Conservation (phyloP, 371 early-diverging fungal species). For the Lichtheimia corymbifera region DNA sequence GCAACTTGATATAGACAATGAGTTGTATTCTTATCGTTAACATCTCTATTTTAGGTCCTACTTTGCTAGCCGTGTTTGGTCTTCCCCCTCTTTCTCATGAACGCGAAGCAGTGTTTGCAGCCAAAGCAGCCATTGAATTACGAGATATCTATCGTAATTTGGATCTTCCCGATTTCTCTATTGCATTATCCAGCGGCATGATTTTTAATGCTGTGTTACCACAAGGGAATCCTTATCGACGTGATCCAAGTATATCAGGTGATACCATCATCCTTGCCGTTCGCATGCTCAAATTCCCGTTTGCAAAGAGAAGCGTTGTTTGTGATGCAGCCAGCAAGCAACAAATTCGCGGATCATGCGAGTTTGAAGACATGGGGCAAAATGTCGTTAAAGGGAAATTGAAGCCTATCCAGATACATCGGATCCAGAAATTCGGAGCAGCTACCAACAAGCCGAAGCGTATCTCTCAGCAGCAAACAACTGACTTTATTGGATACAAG, state of each 20-base stretch:
- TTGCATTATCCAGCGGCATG: conserved; percentile 51
- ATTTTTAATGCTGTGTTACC: conserved; percentile 49
- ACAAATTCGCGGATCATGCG: conserved; percentile 45
- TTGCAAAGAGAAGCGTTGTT: conserved; percentile 43
- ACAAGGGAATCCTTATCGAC: conserved; percentile 53
- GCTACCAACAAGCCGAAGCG: conserved; percentile 30
- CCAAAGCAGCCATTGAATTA: conserved; percentile 50
- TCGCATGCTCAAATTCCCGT: conserved; percentile 52
- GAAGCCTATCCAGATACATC: conserved; percentile 41
- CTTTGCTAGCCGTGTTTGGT: conserved; percentile 50
- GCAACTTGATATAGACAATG: neutral
- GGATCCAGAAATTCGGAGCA: conserved; percentile 37
- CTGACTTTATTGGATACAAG: conserved; percentile 46
- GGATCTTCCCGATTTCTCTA: conserved; percentile 35
- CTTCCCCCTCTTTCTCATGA: conserved; percentile 58
- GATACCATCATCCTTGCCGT: conserved; percentile 58
- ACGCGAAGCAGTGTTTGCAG: conserved; percentile 54
- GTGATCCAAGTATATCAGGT: conserved; percentile 57
- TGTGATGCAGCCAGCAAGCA: conserved; percentile 50
- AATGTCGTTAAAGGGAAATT: conserved; percentile 53
- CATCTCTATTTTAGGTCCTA: conserved; percentile 35
- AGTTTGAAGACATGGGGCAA: conserved; percentile 48
- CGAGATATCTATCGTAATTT: conserved; percentile 30
- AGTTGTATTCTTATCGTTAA: neutral
- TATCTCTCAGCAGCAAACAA: conserved; percentile 8